A percentile compares a stretch with the other conserved stretches of the same genome.
These are phyloP conservation scores for Isabelozyma pseudorhagii DNA, from an alignment of 805 yeast species.

Conservation along the genomic window DNA sequence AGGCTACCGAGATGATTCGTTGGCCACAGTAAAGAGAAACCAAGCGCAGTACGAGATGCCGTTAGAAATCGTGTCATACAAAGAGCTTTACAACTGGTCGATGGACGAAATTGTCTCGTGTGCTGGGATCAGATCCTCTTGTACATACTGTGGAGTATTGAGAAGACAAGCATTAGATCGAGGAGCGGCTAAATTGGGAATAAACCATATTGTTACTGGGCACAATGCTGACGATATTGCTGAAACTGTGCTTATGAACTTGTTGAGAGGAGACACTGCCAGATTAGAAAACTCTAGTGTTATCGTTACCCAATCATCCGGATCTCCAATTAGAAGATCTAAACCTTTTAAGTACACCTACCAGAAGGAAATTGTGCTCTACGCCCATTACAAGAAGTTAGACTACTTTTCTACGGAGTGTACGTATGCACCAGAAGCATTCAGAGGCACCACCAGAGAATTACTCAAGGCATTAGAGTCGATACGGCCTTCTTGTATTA, in stretches of 20 bases:
- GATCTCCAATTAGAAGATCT: slow-evolving; percentile 88
- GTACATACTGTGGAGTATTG: slow-evolving; percentile 97
- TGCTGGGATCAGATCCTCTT: slow-evolving; percentile 89
- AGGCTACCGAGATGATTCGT: slow-evolving; percentile 95
- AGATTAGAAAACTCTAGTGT: slow-evolving; percentile 85
- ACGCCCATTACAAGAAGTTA: slow-evolving; percentile 92
- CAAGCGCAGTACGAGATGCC: slow-evolving; percentile 81
- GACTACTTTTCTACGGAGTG: slow-evolving; percentile 98
- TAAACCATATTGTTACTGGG: slow-evolving; percentile 92
- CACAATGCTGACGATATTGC: slow-evolving; percentile 99
- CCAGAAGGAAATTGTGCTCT: slow-evolving; percentile 94
- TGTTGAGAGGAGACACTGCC: slow-evolving; percentile 93
- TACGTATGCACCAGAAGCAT: slow-evolving; percentile 97
- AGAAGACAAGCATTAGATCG: slow-evolving; percentile 95
- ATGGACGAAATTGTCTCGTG: slow-evolving; percentile 97
- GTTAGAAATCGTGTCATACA: slow-evolving; percentile 76
- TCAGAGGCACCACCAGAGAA: slow-evolving; percentile 94
- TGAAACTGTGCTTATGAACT: slow-evolving; percentile 93
- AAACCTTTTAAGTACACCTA: slow-evolving; percentile 95
- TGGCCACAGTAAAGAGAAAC: slow-evolving; percentile 94
- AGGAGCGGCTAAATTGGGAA: slow-evolving; percentile 85
- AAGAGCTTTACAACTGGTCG: slow-evolving; percentile 92
- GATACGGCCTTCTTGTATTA: slow-evolving; percentile 86
- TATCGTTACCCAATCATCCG: slow-evolving; percentile 76
- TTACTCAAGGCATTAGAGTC: slow-evolving; percentile 86